Percentiles rank a stretch among this genome's conserved stretches.
phyloP scores from a whole-genome alignment of 2,329 filamentous ascomycete species.

The Penicillium rolfsii region DNA sequence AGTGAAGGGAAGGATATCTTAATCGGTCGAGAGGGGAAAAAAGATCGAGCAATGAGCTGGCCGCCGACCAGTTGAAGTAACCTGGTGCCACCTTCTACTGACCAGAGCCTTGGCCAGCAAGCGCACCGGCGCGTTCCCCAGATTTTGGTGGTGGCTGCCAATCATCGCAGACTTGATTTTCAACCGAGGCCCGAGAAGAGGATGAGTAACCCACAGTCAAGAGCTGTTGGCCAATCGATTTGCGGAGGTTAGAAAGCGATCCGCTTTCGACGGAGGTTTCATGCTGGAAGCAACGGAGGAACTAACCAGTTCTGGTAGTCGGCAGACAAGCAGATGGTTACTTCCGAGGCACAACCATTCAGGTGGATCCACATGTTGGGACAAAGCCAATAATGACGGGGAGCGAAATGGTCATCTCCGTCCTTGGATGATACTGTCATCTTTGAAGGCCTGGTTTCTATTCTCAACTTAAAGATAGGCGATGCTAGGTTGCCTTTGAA shows the following conservation, averaged over 20 bases:
- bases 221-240: background rate
- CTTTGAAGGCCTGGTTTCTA: too few relatives aligned
- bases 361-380: background rate
- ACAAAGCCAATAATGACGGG: constrained; percentile 6
- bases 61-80: background rate
- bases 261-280: background rate
- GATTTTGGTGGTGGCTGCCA: constrained; percentile 16
- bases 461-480: background rate
- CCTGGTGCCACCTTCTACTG: background rate
- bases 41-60: background rate
- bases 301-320: background rate
- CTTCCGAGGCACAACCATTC: background rate
- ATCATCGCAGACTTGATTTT: constrained; percentile 20
- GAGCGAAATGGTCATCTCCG: constrained; percentile 6
- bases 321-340: background rate
- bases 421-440: background rate
- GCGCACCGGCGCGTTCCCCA: constrained; percentile 15
- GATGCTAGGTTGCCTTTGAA: background rate
- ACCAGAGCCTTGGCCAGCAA: background rate
- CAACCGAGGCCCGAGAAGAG: constrained; percentile 24
- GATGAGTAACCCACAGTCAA: background rate
- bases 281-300: background rate
- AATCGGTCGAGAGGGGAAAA: background rate
- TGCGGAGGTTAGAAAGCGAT: background rate
- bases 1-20: background rate